These are phyloP conservation scores for Rhynchosporium agropyri DNA, from an alignment of 2,329 filamentous ascomycete genomes.

Conservation along the genomic window DNA sequence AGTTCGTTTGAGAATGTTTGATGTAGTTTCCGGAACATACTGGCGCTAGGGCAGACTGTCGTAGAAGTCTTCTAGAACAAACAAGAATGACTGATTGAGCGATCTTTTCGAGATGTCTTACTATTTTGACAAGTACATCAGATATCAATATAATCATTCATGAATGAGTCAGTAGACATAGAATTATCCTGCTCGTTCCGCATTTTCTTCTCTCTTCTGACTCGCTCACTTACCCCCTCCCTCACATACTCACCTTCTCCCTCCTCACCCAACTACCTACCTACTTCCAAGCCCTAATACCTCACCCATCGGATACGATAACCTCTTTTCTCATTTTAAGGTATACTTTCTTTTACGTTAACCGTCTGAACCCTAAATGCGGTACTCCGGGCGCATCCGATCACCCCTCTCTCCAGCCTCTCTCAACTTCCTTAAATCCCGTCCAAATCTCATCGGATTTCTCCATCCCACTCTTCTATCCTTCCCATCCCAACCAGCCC, in stretches of 20 bases:
- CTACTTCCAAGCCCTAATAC: not conserved
- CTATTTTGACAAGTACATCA: no score
- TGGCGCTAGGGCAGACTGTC: no score
- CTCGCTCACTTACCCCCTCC: not conserved
- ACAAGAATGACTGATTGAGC: no score
- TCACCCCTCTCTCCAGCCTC: not conserved
- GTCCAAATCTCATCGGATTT: constrained; percentile 1
- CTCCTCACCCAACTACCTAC: not conserved
- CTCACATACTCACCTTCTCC: not conserved
- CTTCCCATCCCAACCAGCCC: not conserved
- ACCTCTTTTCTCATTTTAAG: no score
- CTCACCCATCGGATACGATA: not conserved
- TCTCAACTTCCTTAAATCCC: not conserved
- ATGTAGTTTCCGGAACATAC: no score
- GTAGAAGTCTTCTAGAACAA: not conserved
- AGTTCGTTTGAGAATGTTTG: not conserved
- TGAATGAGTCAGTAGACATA: no score
- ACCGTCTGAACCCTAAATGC: no score
- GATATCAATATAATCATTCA: no score
- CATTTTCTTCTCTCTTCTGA: no score
- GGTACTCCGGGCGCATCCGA: not conserved
- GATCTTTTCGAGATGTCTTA: no score
- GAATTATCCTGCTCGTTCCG: no score
- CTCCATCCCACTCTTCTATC: not conserved
- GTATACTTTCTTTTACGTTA: no score